Evolutionary conservation across 2,329 filamentous ascomycete genomes (phyloP).

Genomic region (Emmonsiellopsis sp.): DNA sequence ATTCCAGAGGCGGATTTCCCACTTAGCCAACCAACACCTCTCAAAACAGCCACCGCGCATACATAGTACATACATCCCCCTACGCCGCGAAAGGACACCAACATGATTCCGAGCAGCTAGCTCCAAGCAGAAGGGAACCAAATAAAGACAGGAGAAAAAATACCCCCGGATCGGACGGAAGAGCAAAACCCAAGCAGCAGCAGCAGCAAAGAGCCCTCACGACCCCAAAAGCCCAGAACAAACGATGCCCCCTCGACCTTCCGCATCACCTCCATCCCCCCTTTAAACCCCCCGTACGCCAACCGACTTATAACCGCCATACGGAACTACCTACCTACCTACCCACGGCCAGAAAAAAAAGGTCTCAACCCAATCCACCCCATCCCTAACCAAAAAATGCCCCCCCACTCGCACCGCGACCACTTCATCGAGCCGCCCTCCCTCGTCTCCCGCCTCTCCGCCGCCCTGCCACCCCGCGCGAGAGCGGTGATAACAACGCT

Average conservation of each 20-base stretch:
- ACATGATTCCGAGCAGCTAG: no score
- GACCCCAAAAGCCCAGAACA: neutral
- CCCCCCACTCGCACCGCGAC: conserved; percentile 4
- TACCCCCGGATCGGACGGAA: neutral
- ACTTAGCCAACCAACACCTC: no score
- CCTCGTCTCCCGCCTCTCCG: conserved; percentile 2
- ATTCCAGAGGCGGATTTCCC: no score
- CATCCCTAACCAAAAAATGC: neutral
- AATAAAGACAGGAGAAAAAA: no score
- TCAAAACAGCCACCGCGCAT: no score
- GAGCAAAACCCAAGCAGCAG: neutral
- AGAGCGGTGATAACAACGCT: neutral
- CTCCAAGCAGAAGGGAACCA: no score
- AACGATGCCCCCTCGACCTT: neutral
- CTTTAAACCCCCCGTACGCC: neutral
- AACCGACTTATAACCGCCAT: no score
- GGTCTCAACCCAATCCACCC: neutral
- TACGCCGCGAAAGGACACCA: no score
- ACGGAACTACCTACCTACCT: no score
- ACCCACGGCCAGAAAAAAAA: neutral
- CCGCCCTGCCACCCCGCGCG: neutral
- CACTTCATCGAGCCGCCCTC: conserved; percentile 11
- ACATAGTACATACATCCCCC: no score
- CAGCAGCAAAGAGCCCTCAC: neutral
- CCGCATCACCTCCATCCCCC: neutral